phyloP scores from a whole-genome alignment of 352 stramenopile genomes.

The Phytophthora nicotianae region DNA sequence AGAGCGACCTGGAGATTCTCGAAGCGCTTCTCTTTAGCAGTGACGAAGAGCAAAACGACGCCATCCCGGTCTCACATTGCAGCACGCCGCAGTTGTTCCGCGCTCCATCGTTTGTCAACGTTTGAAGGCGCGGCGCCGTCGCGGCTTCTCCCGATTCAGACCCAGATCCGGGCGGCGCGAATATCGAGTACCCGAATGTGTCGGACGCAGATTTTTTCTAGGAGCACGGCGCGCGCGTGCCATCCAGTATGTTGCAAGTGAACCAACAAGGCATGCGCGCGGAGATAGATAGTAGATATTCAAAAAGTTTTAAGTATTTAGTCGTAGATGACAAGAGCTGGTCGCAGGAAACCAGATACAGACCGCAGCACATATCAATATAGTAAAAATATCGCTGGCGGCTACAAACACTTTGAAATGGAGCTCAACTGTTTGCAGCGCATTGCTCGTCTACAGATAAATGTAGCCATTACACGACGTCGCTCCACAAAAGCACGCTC shows the following conservation, averaged over 20 bases:
- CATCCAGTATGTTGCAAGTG: neutral
- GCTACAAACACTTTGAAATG: no score
- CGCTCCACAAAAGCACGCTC: no score
- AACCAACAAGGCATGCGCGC: slow-evolving; percentile 8
- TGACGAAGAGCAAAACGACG: slow-evolving; percentile 49
- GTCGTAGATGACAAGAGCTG: slow-evolving; percentile 18
- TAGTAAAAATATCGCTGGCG: slow-evolving; percentile 21
- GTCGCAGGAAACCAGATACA: slow-evolving; percentile 18
- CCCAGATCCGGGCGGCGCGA: slow-evolving; percentile 31
- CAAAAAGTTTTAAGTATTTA: slow-evolving; percentile 31
- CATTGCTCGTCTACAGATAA: slow-evolving; percentile 18
- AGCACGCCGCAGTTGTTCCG: slow-evolving; percentile 29
- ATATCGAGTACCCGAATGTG: slow-evolving; percentile 29
- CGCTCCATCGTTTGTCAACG: slow-evolving; percentile 42
- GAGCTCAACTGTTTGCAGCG: no score
- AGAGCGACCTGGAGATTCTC: slow-evolving; percentile 55
- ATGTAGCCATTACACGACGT: no score
- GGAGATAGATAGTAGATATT: slow-evolving; percentile 29
- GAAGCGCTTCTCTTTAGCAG: slow-evolving; percentile 61
- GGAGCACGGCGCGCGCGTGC: slow-evolving; percentile 1
- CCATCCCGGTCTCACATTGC: slow-evolving; percentile 23
- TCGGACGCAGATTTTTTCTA: slow-evolving; percentile 30
- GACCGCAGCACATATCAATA: slow-evolving; percentile 21
- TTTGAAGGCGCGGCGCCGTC: slow-evolving; percentile 38
- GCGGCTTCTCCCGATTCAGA: slow-evolving; percentile 28